Evolutionary conservation across 1,284 basidiomycete species (phyloP).

Genomic region (Bjerkandera adusta): DNA sequence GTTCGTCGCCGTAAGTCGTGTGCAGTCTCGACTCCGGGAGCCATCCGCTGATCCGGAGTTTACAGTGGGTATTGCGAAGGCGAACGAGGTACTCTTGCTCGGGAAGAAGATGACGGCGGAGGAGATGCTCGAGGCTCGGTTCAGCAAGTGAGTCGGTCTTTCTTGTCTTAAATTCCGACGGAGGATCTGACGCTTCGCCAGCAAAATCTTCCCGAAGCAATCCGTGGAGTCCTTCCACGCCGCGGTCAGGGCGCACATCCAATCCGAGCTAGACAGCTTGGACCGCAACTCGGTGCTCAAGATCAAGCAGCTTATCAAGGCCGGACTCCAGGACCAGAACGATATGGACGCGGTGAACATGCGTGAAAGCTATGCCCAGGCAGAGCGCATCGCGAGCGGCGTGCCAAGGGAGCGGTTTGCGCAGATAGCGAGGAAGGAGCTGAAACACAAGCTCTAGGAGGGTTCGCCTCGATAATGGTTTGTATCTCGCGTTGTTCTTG

Average conservation of each 20-base stretch:
- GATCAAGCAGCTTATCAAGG: slow-evolving; percentile 53
- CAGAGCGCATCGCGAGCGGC: slow-evolving; percentile 58
- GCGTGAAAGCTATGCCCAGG: slow-evolving; percentile 69
- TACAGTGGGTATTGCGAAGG: slow-evolving; percentile 63
- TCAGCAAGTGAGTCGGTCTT: slow-evolving; percentile 53
- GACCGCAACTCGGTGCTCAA: slow-evolving; percentile 51
- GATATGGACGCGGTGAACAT: slow-evolving; percentile 63
- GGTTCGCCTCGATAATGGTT: no score
- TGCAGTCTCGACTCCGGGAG: neutral
- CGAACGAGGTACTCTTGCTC: slow-evolving; percentile 67
- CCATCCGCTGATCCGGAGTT: neutral
- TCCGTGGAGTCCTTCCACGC: slow-evolving; percentile 51
- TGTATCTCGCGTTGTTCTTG: no score
- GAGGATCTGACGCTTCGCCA: slow-evolving; percentile 26
- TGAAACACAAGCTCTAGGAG: slow-evolving; percentile 55
- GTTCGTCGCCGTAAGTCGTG: slow-evolving; percentile 53
- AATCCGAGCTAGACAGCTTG: slow-evolving; percentile 52
- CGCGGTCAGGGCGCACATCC: slow-evolving; percentile 45
- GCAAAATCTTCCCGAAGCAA: slow-evolving; percentile 59
- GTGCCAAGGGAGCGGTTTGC: slow-evolving; percentile 51
- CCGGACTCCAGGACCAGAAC: slow-evolving; percentile 60
- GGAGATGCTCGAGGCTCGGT: slow-evolving; percentile 58
- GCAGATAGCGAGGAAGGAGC: slow-evolving; percentile 61
- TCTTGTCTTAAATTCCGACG: neutral
- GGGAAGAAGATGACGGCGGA: slow-evolving; percentile 63